phyloP scores from a whole-genome alignment of 805 yeast species.

The Monosporozyma servazzii region DNA sequence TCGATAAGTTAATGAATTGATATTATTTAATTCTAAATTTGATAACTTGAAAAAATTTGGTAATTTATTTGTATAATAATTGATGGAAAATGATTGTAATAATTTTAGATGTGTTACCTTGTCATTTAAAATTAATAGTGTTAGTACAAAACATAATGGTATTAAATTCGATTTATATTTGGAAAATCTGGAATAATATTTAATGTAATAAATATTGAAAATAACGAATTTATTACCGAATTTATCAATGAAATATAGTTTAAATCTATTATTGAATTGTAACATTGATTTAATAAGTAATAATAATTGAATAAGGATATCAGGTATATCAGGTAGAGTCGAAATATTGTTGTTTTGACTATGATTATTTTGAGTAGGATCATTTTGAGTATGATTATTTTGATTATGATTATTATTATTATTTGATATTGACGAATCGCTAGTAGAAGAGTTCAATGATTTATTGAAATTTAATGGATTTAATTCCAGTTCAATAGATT shows the following conservation, averaged over 20 bases:
- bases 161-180: constrained; percentile 29
- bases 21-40: constrained; percentile 16
- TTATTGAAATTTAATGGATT: constrained; percentile 26
- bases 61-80: constrained; percentile 38
- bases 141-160: constrained; percentile 42
- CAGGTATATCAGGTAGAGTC: constrained; percentile 31
- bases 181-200: constrained; percentile 30
- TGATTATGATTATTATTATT: background rate
- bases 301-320: constrained; percentile 50
- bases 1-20: constrained; percentile 44
- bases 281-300: constrained; percentile 67
- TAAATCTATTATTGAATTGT: constrained; percentile 60
- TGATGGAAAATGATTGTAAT: constrained; percentile 37
- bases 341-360: constrained; percentile 8
- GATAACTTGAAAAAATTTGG: constrained; percentile 44
- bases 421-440: background rate
- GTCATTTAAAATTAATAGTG: constrained; percentile 41
- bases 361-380: background rate
- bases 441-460: background rate
- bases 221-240: constrained; percentile 47
- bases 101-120: constrained; percentile 32
- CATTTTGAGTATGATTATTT: constrained; percentile 1
- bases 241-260: constrained; percentile 35
- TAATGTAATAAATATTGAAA: constrained; percentile 47
- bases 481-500: constrained; percentile 32